phyloP scores from a whole-genome alignment of 2,329 filamentous ascomycete species.

The Leptosphaerulina australis region DNA sequence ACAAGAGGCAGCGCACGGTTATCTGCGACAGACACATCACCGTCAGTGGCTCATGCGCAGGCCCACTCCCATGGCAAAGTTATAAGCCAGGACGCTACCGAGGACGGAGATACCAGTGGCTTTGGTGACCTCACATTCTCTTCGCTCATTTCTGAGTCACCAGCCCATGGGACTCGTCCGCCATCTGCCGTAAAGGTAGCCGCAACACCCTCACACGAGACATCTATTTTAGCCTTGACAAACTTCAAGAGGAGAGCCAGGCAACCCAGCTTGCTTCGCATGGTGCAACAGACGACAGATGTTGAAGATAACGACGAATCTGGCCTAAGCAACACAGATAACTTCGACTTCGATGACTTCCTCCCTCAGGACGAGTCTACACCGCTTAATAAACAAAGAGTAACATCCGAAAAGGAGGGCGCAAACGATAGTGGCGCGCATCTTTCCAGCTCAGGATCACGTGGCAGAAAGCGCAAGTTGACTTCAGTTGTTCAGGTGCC shows the following conservation, averaged over 20 bases:
- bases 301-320: constrained; percentile 54
- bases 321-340: constrained; percentile 52
- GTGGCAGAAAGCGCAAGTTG: constrained; percentile 49
- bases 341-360: constrained; percentile 53
- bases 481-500: constrained; percentile 47
- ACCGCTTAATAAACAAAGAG: constrained; percentile 58
- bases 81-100: constrained; percentile 15
- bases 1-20: constrained; percentile 27
- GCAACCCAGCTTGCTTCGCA: constrained; percentile 57
- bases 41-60: constrained; percentile 9
- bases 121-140: constrained; percentile 45
- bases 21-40: constrained; percentile 24
- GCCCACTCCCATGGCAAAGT: constrained; percentile 5
- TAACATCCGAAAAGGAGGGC: constrained; percentile 34
- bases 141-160: constrained; percentile 43
- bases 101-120: constrained; percentile 37
- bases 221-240: constrained; percentile 55
- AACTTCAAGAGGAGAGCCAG: constrained; percentile 58
- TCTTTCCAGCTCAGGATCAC: constrained; percentile 41
- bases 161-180: constrained; percentile 47
- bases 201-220: constrained; percentile 53
- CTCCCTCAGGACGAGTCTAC: constrained; percentile 72
- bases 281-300: constrained; percentile 54
- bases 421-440: constrained; percentile 37
- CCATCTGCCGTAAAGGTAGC: constrained; percentile 53